A percentile compares a stretch with the other conserved stretches of the same genome.
These are phyloP conservation scores for Phialemoniopsis sp. DNA, from an alignment of 2,329 filamentous ascomycete genomes.

Conservation along the genomic window DNA sequence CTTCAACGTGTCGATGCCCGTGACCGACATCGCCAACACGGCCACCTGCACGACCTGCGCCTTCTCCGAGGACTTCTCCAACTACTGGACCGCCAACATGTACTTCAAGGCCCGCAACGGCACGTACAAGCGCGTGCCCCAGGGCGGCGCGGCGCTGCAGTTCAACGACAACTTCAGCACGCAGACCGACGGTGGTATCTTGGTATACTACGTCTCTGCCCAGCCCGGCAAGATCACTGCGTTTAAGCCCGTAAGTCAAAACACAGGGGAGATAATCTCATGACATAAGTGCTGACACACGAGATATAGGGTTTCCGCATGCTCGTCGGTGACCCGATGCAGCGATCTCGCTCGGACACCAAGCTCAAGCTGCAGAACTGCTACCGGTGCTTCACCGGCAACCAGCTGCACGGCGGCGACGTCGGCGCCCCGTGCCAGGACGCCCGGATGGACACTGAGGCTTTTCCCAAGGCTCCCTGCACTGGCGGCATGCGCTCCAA, in stretches of 20 bases:
- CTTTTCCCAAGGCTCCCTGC: conserved; percentile 31
- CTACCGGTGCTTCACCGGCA: conserved; percentile 40
- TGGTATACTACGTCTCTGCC: conserved; percentile 41
- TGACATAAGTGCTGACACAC: conserved; percentile 31
- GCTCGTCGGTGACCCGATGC: conserved; percentile 37
- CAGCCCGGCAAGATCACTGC: conserved; percentile 36
- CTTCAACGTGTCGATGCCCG: conserved; percentile 9
- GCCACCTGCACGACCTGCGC: conserved; percentile 13
- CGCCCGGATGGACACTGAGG: conserved; percentile 31
- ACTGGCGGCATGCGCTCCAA: conserved; percentile 40
- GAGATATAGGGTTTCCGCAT: conserved; percentile 43
- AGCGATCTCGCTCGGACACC: conserved; percentile 22
- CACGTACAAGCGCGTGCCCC: conserved; percentile 26
- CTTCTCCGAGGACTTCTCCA: conserved; percentile 24
- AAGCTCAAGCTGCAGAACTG: conserved; percentile 30
- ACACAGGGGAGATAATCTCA: conserved; percentile 30
- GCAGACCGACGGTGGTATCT: conserved; percentile 33
- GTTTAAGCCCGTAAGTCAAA: conserved; percentile 52
- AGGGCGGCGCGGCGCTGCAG: conserved; percentile 18
- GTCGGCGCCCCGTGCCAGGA: conserved; percentile 36
- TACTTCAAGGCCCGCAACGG: conserved; percentile 15
- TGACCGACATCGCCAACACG: conserved; percentile 1
- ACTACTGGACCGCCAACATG: conserved; percentile 23
- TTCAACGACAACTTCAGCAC: conserved; percentile 36
- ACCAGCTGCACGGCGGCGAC: conserved; percentile 37